A percentile compares a stretch with the other conserved stretches of the same genome.
Evolutionary conservation across 345 rosid genomes (phyloP).

Genomic region (Sonneratia caseolaris): DNA sequence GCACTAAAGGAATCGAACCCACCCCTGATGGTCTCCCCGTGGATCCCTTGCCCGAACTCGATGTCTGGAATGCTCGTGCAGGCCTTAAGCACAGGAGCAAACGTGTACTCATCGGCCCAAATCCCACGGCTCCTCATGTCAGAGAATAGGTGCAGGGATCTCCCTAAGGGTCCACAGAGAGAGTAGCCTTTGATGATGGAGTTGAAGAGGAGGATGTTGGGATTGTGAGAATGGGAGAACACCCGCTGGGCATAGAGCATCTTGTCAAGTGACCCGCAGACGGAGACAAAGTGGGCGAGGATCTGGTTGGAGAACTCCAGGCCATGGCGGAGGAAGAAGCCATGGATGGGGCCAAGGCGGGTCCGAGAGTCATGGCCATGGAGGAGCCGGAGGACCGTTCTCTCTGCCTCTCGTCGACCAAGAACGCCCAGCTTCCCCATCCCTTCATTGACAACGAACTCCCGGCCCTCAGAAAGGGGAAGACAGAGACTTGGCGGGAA

Average conservation of each 20-base stretch:
- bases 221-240: conserved; percentile 11
- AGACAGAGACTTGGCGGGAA: not conserved
- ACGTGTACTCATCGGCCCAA: conserved; percentile 16
- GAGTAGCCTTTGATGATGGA: conserved; percentile 16
- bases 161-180: conserved; percentile 5
- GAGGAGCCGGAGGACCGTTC: conserved; percentile 16
- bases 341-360: conserved; percentile 11
- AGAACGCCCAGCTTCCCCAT: conserved; percentile 10
- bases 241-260: conserved; percentile 12
- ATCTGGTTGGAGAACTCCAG: conserved; percentile 15
- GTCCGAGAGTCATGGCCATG: conserved; percentile 10
- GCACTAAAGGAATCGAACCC: conserved; percentile 12
- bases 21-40: conserved; percentile 5
- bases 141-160: conserved; percentile 8
- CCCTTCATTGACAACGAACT: not conserved
- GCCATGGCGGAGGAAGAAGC: conserved; percentile 17
- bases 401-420: conserved; percentile 12
- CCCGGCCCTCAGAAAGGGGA: not conserved
- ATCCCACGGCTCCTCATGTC: conserved; percentile 11
- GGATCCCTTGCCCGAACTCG: conserved; percentile 5
- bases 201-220: conserved; percentile 17
- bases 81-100: conserved; percentile 11
- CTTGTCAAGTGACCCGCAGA: conserved; percentile 9
- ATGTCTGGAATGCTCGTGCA: conserved; percentile 5
- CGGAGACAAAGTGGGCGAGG: conserved; percentile 17